phyloP scores from a whole-genome alignment of 805 yeast species.

The Kodamaea fukazawae region DNA sequence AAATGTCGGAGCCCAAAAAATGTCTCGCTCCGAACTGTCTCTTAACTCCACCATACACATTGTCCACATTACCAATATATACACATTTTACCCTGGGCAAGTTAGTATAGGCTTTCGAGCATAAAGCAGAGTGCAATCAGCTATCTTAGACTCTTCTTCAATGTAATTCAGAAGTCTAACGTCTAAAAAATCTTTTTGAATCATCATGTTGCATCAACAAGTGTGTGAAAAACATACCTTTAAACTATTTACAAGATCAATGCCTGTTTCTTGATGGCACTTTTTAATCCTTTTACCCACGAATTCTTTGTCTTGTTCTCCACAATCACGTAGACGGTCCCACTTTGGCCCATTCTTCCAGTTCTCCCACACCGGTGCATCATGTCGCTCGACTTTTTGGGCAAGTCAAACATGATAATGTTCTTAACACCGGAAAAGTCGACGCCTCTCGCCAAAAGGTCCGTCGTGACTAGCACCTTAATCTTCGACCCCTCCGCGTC shows the following conservation, averaged over 20 bases:
- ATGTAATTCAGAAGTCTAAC: slow-evolving; percentile 40
- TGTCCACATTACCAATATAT: no score
- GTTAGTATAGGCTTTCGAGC: slow-evolving; percentile 3
- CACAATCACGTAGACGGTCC: slow-evolving; percentile 80
- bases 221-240: slow-evolving; percentile 5
- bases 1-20: no score
- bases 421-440: slow-evolving; percentile 81
- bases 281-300: slow-evolving; percentile 81
- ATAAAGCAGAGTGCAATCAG: slow-evolving; percentile 16
- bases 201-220: slow-evolving; percentile 26
- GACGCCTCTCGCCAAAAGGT: slow-evolving; percentile 84
- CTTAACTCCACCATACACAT: neutral
- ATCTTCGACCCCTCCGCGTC: slow-evolving; percentile 33
- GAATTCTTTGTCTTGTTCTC: slow-evolving; percentile 65
- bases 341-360: slow-evolving; percentile 86
- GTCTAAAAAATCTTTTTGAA: slow-evolving; percentile 32
- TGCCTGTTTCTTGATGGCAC: slow-evolving; percentile 50
- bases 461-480: slow-evolving; percentile 82
- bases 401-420: slow-evolving; percentile 81
- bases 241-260: slow-evolving; percentile 3
- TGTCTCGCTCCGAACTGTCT: no score
- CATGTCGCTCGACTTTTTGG: slow-evolving; percentile 78
- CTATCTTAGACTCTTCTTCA: slow-evolving; percentile 35
- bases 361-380: slow-evolving; percentile 94
- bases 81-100: neutral